Evolutionary conservation across 1,139 yeast genomes (phyloP).

Genomic region (Candida gigantensis): DNA sequence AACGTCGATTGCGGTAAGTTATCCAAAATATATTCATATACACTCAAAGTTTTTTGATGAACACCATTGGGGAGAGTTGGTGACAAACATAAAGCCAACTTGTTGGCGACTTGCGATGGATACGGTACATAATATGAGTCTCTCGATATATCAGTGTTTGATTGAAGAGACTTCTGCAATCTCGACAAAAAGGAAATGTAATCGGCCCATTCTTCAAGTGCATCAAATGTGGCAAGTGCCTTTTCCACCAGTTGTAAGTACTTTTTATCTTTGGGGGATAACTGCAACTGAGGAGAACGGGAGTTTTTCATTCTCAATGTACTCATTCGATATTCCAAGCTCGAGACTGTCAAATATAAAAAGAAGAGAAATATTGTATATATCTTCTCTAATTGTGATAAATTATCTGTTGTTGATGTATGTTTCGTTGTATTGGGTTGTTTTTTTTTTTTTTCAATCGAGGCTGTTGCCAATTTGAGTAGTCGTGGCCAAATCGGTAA

Average conservation of each 20-base stretch:
- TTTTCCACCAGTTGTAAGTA: constrained; percentile 68
- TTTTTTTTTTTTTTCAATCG: neutral
- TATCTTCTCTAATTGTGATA: too few species aligned
- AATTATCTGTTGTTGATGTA: neutral
- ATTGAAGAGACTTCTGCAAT: constrained; percentile 65
- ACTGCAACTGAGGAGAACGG: constrained; percentile 1
- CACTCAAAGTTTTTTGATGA: constrained; percentile 81
- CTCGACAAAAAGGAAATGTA: constrained; percentile 85
- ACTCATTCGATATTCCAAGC: neutral
- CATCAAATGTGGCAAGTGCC: constrained; percentile 75
- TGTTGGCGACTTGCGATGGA: constrained; percentile 45
- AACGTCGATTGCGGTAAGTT: constrained; percentile 55
- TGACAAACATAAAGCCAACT: constrained; percentile 66
- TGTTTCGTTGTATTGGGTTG: neutral
- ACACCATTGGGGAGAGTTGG: constrained; percentile 91
- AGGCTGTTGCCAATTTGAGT: neutral
- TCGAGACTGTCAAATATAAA: neutral
- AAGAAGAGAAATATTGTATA: neutral
- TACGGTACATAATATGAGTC: constrained; percentile 45
- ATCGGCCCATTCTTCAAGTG: constrained; percentile 98
- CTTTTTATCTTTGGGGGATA: constrained; percentile 63
- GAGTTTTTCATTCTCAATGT: neutral
- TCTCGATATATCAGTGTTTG: constrained; percentile 39
- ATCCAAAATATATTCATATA: constrained; percentile 70
- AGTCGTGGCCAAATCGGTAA: neutral